These are phyloP conservation scores for Phytophthora pluvialis DNA, from an alignment of 352 stramenopile genomes.

Conservation along the genomic window DNA sequence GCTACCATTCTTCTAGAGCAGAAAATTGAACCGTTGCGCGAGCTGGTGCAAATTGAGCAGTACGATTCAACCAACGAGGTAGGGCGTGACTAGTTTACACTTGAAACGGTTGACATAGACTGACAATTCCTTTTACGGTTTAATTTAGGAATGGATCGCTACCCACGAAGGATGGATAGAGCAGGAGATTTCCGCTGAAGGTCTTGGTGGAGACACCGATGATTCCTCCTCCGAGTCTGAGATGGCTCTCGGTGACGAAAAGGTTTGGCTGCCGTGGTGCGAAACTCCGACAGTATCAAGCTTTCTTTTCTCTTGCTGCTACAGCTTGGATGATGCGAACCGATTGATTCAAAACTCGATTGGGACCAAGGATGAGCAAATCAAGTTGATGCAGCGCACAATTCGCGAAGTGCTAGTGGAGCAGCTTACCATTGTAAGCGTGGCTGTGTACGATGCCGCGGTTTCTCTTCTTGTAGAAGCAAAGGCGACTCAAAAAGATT, in stretches of 20 bases:
- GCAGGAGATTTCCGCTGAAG: constrained; percentile 65
- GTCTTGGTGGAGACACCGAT: constrained; percentile 44
- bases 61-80: constrained; percentile 85
- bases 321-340: constrained; percentile 83
- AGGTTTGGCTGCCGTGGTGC: constrained; percentile 87
- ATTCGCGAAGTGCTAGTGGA: constrained; percentile 79
- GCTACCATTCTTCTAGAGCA: constrained; percentile 54
- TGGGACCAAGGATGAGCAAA: constrained; percentile 49
- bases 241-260: constrained; percentile 58
- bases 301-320: constrained; percentile 87
- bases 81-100: not conserved
- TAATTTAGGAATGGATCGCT: constrained; percentile 71
- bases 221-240: constrained; percentile 52
- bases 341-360: constrained; percentile 55
- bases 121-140: not conserved
- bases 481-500: constrained; percentile 52
- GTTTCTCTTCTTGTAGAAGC: constrained; percentile 65
- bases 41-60: constrained; percentile 67
- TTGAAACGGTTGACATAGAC: not conserved
- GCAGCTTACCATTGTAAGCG: constrained; percentile 79
- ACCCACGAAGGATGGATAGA: constrained; percentile 80
- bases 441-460: constrained; percentile 71
- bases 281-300: constrained; percentile 84
- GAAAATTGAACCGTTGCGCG: constrained; percentile 72
- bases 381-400: constrained; percentile 64